Evolutionary conservation across 441 rosid genomes (phyloP), one percentile per base, ranked within the genome.

Genomic region (Arabidopsis hybrid): DNA sequence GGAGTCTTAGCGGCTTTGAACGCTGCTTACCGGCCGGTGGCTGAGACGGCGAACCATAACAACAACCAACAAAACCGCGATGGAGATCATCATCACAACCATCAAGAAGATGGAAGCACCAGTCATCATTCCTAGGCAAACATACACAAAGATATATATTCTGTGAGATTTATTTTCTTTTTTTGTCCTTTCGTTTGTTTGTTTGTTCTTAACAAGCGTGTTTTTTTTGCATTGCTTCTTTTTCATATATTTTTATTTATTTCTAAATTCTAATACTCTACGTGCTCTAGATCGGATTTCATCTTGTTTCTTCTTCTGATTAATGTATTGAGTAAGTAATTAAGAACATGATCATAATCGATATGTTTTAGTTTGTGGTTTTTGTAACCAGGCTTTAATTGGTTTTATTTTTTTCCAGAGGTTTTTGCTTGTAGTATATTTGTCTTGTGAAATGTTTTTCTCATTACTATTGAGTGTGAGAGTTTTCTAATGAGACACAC

Each of bases 1-100:
- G 86, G 89, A 10, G 70, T 88, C 80, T 80, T 90, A 4, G 85
- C 91, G 0, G 89, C 93, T 16, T 78, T 92, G 1, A 89, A 85
- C 75, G 88, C 85, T 1, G 87, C 88, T n/a, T 71, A 77, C 79
- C 77, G 93, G 76, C 80, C 88, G 53, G 67, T 83, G 38, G 64
- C 79, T 11, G 85, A 78, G 46, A 62, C 82, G 51, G 58, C 12
- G 35, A 60, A 42, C 16, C 50, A 40, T 60, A 60, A 38, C 47
- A 38, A 60, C 64, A 77, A 66, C 69, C 76, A 66, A 49, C 73
- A 77, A 66, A 60, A 71, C 67, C 76, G 75, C 0, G 56, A 71
- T 2, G 72, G 64, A 47, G 85, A 84, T 59, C 83, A 67, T 55
- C 85, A 82, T 59, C 87, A 75, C 18, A 81, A 83, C 71, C 72